These are phyloP conservation scores for Cyclaneusma minus DNA, from an alignment of 2,329 filamentous ascomycete genomes.

Conservation along the genomic window DNA sequence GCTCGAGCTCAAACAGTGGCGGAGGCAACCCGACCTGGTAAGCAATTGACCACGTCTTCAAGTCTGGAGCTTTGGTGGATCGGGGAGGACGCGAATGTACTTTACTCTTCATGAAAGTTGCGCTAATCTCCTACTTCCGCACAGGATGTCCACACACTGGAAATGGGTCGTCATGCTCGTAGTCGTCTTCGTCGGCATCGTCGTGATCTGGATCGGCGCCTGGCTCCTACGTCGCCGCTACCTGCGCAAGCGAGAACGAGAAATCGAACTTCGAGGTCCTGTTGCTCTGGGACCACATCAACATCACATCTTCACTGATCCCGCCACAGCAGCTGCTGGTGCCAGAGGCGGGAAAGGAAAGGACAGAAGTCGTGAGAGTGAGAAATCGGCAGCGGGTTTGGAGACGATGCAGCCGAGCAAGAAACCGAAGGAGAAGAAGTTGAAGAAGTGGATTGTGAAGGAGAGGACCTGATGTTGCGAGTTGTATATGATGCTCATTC, in stretches of 20 bases:
- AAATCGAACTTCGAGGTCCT: slow-evolving; percentile 19
- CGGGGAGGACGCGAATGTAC: slow-evolving; percentile 1
- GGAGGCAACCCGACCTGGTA: slow-evolving; percentile 35
- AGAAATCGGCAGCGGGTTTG: too few species aligned
- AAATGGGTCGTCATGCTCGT: slow-evolving; percentile 74
- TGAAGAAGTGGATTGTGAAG: too few species aligned
- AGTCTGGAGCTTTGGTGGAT: slow-evolving; percentile 1
- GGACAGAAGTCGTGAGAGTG: too few species aligned
- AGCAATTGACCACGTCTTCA: slow-evolving; percentile 10
- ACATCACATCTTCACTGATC: too few species aligned
- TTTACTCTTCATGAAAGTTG: slow-evolving; percentile 2
- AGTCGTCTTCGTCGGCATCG: slow-evolving; percentile 54
- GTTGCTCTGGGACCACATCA: slow-evolving; percentile 21
- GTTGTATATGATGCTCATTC: too few species aligned
- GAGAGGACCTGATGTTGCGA: too few species aligned
- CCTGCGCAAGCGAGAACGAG: slow-evolving; percentile 49
- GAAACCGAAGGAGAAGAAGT: too few species aligned
- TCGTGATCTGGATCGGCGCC: slow-evolving; percentile 48
- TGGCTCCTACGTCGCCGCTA: slow-evolving; percentile 61
- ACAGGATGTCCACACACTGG: slow-evolving; percentile 54
- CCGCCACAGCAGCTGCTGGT: too few species aligned
- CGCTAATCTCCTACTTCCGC: background rate
- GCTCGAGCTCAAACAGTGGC: slow-evolving; percentile 11
- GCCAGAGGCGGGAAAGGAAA: too few species aligned
- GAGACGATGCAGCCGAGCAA: too few species aligned